Evolutionary conservation across 202 grass and related monocot species (phyloP).

Genomic region (Miscanthus sacchariflorus): DNA sequence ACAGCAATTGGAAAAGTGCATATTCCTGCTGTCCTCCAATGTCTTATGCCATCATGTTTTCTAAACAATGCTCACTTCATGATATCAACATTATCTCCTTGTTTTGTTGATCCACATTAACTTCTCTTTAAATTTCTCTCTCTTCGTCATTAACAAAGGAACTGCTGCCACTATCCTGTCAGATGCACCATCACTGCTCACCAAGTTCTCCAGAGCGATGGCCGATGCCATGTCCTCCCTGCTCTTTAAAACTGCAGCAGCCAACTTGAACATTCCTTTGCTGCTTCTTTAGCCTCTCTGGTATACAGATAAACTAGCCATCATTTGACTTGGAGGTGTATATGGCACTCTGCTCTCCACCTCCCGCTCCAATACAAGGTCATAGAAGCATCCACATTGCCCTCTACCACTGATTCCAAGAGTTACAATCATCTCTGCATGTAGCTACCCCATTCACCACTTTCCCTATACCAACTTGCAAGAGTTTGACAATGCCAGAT

Average conservation of each 20-base stretch:
- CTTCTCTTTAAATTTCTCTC: background rate
- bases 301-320: background rate
- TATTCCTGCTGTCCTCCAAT: background rate
- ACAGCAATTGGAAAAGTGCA: background rate
- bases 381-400: background rate
- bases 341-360: background rate
- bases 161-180: background rate
- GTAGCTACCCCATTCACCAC: background rate
- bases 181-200: background rate
- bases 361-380: background rate
- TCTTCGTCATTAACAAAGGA: background rate
- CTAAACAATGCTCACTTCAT: background rate
- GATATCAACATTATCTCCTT: background rate
- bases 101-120: background rate
- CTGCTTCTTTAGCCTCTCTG: background rate
- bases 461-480: background rate
- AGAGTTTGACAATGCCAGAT: background rate
- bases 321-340: no score
- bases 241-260: background rate
- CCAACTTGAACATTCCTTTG: background rate
- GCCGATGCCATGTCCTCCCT: background rate
- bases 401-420: background rate
- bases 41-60: background rate
- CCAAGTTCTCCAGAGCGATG: background rate
- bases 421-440: background rate